These are phyloP conservation scores for Spinacia oleracea DNA, from an alignment of 179 eudicot species.

Conservation along the genomic window DNA sequence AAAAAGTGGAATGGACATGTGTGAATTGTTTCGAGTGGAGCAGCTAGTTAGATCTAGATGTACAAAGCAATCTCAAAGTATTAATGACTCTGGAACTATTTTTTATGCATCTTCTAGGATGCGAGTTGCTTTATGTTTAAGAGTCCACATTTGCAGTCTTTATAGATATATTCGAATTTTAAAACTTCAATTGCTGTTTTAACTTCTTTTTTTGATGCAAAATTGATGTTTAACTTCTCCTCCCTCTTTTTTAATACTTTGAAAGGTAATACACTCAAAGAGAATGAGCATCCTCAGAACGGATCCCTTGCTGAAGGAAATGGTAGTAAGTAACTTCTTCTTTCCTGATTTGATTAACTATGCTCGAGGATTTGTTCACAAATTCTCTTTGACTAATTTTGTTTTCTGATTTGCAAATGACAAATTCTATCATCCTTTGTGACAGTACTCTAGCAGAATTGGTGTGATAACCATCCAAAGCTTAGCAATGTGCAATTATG, in stretches of 20 bases:
- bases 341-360: neutral
- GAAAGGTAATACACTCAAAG: constrained; percentile 34
- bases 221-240: neutral
- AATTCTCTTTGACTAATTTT: neutral
- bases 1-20: neutral
- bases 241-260: neutral
- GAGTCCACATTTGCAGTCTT: neutral
- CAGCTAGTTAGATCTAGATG: neutral
- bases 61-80: too few species aligned
- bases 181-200: neutral
- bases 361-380: neutral
- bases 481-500: too few species aligned
- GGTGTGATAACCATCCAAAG: too few species aligned
- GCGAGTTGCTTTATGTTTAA: neutral
- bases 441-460: too few species aligned
- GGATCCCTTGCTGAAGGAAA: constrained; percentile 32
- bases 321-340: constrained; percentile 30
- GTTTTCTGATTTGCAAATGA: neutral
- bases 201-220: too few species aligned
- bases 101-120: neutral
- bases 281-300: constrained; percentile 27
- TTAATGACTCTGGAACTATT: neutral
- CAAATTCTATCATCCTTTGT: too few species aligned
- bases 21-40: neutral
- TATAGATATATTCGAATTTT: neutral